phyloP scores from a whole-genome alignment of 805 yeast species.

The Nakazawaea wyomingensis region DNA sequence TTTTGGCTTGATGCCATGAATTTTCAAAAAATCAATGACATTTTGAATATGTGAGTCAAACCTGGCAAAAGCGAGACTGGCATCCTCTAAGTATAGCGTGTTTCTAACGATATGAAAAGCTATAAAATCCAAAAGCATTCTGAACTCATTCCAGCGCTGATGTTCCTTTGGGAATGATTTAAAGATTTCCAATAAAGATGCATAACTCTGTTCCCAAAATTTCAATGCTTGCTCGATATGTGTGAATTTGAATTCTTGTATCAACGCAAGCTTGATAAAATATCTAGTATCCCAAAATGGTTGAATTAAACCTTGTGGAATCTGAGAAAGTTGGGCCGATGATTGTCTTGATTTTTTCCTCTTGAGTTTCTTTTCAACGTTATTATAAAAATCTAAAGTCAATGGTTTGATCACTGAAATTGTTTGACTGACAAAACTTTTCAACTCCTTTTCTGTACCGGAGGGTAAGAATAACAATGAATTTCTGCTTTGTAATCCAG shows the following conservation, averaged over 20 bases:
- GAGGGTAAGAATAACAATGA: slow-evolving; percentile 40
- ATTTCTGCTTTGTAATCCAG: slow-evolving; percentile 39
- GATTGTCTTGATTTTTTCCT: slow-evolving; percentile 27
- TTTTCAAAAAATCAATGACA: slow-evolving; percentile 35
- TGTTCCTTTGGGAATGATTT: slow-evolving; percentile 21
- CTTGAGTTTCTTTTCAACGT: slow-evolving; percentile 34
- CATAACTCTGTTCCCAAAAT: slow-evolving; percentile 48
- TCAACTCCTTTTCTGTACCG: slow-evolving; percentile 35
- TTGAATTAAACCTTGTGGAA: slow-evolving; percentile 16
- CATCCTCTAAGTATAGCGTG: slow-evolving; percentile 52
- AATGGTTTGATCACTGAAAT: slow-evolving; percentile 34
- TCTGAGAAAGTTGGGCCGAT: slow-evolving; percentile 3
- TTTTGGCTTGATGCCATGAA: slow-evolving; percentile 20
- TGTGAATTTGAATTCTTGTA: slow-evolving; percentile 41
- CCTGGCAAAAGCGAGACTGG: slow-evolving; percentile 55
- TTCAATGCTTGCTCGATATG: slow-evolving; percentile 45
- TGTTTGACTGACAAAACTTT: slow-evolving; percentile 27
- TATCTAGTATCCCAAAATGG: slow-evolving; percentile 44
- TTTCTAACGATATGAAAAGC: slow-evolving; percentile 61
- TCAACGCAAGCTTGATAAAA: slow-evolving; percentile 43
- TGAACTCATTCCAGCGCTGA: slow-evolving; percentile 36
- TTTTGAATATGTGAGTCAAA: slow-evolving; percentile 60
- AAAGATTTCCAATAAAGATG: slow-evolving; percentile 37
- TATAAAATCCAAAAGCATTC: slow-evolving; percentile 51
- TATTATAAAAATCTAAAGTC: slow-evolving; percentile 39